These are phyloP conservation scores for Xanthoceras sorbifolium DNA, from an alignment of 345 rosid species.

Conservation along the genomic window DNA sequence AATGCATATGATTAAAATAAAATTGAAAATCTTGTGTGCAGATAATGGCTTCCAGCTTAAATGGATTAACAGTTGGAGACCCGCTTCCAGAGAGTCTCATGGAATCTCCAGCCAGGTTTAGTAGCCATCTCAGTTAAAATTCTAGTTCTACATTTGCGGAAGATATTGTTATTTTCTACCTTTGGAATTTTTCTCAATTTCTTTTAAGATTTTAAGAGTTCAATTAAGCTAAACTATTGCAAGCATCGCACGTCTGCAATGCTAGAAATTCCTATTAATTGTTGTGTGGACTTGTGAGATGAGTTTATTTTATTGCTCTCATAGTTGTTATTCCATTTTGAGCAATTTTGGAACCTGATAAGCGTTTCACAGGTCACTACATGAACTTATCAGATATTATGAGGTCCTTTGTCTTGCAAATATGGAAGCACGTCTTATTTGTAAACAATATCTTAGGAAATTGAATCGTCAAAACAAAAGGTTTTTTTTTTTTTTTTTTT, in stretches of 20 bases:
- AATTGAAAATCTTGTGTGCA: constrained; percentile 21
- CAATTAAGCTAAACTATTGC: not conserved
- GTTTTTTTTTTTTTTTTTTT: no score
- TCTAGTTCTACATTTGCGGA: constrained; percentile 1
- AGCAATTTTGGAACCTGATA: not conserved
- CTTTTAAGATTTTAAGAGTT: not conserved
- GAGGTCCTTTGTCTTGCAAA: not conserved
- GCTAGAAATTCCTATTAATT: not conserved
- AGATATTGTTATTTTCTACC: not conserved
- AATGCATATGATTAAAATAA: not conserved
- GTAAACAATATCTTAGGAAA: not conserved
- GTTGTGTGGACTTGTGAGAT: not conserved
- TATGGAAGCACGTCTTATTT: not conserved
- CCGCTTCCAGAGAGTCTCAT: constrained; percentile 72
- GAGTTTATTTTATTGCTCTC: not conserved
- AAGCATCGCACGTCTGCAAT: not conserved
- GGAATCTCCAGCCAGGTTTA: constrained; percentile 84
- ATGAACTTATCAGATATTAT: not conserved
- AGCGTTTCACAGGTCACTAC: not conserved
- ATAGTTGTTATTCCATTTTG: not conserved
- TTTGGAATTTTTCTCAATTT: not conserved
- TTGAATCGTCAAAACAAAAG: not conserved
- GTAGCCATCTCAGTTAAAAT: constrained; percentile 46
- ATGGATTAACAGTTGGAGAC: constrained; percentile 91
- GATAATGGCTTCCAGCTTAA: constrained; percentile 98